These are phyloP conservation scores for Claviceps cyperi DNA, from an alignment of 2,329 filamentous ascomycete species.

Conservation along the genomic window DNA sequence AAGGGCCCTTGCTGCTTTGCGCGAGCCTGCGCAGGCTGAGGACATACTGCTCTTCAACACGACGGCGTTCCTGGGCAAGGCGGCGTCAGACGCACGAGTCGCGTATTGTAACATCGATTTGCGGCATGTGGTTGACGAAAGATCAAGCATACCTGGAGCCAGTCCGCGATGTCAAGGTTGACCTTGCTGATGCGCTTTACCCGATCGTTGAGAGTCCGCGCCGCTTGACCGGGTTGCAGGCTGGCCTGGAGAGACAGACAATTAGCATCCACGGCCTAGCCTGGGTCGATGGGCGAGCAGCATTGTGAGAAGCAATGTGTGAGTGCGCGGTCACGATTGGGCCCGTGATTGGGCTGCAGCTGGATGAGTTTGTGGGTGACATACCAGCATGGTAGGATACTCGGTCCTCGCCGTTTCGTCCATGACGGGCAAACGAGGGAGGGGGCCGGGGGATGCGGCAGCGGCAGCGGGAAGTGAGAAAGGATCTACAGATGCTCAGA, in stretches of 20 bases:
- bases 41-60: constrained; percentile 82
- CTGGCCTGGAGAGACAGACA: constrained; percentile 43
- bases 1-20: constrained; percentile 57
- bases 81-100: constrained; percentile 1
- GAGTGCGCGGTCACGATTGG: neutral
- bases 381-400: constrained; percentile 89
- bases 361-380: constrained; percentile 18
- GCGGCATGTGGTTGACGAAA: neutral
- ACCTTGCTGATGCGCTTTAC: constrained; percentile 74
- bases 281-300: neutral
- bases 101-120: neutral
- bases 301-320: too few relatives aligned
- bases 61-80: constrained; percentile 63
- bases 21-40: constrained; percentile 68
- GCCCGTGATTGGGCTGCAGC: neutral
- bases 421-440: constrained; percentile 34
- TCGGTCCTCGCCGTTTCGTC: constrained; percentile 71
- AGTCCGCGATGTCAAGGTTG: constrained; percentile 88
- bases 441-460: neutral
- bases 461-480: neutral
- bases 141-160: constrained; percentile 61
- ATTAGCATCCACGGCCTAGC: neutral
- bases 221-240: constrained; percentile 70
- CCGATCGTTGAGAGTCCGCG: constrained; percentile 69
- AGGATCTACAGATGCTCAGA: constrained; percentile 16